These are phyloP conservation scores for Moesziomyces sp. DNA, from an alignment of 1,284 basidiomycete species.

Conservation along the genomic window DNA sequence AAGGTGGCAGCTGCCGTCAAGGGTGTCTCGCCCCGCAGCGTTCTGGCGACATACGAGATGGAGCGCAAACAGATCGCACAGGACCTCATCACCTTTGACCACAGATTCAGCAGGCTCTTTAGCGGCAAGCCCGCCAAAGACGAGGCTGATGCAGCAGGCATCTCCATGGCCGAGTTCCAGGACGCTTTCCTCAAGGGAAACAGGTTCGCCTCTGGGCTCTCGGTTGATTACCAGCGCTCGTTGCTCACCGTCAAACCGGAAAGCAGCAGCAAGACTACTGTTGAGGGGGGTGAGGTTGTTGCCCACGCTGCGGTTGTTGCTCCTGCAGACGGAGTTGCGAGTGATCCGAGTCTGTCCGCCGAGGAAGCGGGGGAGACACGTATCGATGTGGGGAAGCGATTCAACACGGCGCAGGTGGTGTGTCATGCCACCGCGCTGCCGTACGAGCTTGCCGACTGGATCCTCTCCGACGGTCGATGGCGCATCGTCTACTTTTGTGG, in stretches of 20 bases:
- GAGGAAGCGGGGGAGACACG: slow-evolving; percentile 29
- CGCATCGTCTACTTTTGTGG: slow-evolving; percentile 35
- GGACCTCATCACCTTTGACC: slow-evolving; percentile 83
- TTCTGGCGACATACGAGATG: slow-evolving; percentile 75
- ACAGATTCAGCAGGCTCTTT: slow-evolving; percentile 78
- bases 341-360: slow-evolving; percentile 10
- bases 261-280: slow-evolving; percentile 16
- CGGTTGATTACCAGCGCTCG: slow-evolving; percentile 34
- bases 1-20: slow-evolving; percentile 79
- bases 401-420: slow-evolving; percentile 28
- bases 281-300: slow-evolving; percentile 17
- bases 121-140: slow-evolving; percentile 77
- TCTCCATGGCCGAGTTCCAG: slow-evolving; percentile 77
- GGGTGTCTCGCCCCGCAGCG: slow-evolving; percentile 75
- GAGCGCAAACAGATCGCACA: slow-evolving; percentile 73
- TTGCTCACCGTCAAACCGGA: slow-evolving; percentile 26
- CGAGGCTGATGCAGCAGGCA: slow-evolving; percentile 73
- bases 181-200: slow-evolving; percentile 62
- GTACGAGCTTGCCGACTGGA: slow-evolving; percentile 37
- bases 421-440: slow-evolving; percentile 29
- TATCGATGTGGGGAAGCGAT: slow-evolving; percentile 33
- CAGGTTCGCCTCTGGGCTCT: slow-evolving; percentile 30
- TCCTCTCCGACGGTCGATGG: slow-evolving; percentile 30
- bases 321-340: slow-evolving; percentile 14
- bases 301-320: slow-evolving; percentile 10